Evolutionary conservation across 257 asterid species (phyloP).

Genomic region (Solanum arcanum): DNA sequence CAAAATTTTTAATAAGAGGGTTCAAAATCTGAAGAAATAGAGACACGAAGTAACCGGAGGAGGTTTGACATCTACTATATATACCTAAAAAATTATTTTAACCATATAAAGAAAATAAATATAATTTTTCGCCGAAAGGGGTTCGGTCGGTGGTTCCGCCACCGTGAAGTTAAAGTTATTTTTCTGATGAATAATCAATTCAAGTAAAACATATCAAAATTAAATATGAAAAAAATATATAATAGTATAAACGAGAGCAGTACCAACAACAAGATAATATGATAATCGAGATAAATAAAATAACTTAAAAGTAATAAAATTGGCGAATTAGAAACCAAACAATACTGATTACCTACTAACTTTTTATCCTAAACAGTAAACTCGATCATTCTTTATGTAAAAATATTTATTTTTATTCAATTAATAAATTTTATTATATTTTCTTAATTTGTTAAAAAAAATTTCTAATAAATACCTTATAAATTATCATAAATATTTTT

Average conservation of each 20-base stretch:
- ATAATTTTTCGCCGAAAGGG: too few species aligned
- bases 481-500: neutral
- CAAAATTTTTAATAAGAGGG: too few species aligned
- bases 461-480: neutral
- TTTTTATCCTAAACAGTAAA: neutral
- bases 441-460: too few species aligned
- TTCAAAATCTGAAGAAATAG: too few species aligned
- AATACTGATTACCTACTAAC: neutral
- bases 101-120: too few species aligned
- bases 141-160: too few species aligned
- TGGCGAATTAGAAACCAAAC: accelerated
- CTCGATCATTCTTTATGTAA: too few species aligned
- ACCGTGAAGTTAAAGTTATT: neutral
- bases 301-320: neutral
- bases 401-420: too few species aligned
- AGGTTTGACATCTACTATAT: too few species aligned
- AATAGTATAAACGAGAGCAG: neutral
- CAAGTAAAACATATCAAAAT: neutral
- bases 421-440: too few species aligned
- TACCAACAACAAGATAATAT: neutral
- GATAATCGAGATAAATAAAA: neutral
- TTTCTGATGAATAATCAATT: neutral
- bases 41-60: too few species aligned
- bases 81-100: too few species aligned
- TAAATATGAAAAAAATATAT: neutral